Conservation (phyloP, 768 basidiomycete genomes). For the Cystobasidium tubakii region DNA sequence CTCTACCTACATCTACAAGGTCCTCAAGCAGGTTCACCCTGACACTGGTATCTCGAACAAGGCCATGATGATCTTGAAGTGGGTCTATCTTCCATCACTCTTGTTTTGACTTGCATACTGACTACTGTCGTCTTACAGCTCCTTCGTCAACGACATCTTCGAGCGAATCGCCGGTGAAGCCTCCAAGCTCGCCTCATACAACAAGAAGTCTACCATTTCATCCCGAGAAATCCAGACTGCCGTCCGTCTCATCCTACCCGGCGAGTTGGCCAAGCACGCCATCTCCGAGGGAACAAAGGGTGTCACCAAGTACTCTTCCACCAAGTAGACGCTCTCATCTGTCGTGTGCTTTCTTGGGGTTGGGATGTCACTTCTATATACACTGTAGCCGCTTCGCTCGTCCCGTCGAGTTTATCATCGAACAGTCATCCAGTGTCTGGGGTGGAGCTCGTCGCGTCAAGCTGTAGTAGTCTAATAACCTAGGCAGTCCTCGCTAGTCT, state of each 20-base stretch:
- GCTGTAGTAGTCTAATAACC: not conserved
- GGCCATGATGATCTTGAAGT: conserved; percentile 79
- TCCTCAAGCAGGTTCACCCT: conserved; percentile 94
- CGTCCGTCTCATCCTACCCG: conserved; percentile 92
- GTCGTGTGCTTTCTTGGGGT: not conserved
- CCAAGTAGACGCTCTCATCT: conserved; percentile 7
- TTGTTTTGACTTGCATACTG: not conserved
- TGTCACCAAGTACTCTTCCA: conserved; percentile 36
- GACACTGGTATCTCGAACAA: conserved; percentile 99
- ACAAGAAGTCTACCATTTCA: conserved; percentile 97
- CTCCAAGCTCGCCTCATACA: conserved; percentile 80
- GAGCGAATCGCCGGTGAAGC: conserved; percentile 66
- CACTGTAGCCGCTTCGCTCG: no score
- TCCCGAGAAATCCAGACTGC: conserved; percentile 97
- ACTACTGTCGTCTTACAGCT: conserved; percentile 47
- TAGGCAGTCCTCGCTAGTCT: not conserved
- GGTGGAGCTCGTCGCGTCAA: no score
- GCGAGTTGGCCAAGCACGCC: conserved; percentile 88
- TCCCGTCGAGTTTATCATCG: no score
- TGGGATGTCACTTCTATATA: not conserved
- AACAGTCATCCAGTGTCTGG: no score
- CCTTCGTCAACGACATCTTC: conserved; percentile 89
- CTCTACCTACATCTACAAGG: conserved; percentile 85
- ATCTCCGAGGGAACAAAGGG: conserved; percentile 86
- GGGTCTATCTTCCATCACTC: not conserved